Percentiles rank a stretch among this genome's conserved stretches.
Conservation (phyloP, 306 rosid genomes). For the Rubus idaeus region DNA sequence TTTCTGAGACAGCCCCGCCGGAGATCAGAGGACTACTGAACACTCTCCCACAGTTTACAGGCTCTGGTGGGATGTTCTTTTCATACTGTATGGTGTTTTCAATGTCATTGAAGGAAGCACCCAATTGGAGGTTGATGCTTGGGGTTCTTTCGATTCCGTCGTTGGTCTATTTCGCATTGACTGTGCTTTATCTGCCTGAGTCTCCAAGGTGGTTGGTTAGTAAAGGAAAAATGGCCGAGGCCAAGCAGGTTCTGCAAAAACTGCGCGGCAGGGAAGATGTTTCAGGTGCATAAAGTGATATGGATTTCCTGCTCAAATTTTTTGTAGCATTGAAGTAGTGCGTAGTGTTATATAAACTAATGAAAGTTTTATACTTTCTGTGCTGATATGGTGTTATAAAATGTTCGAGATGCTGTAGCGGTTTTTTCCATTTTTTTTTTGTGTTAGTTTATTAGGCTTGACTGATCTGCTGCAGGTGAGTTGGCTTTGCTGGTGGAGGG, state of each 20-base stretch:
- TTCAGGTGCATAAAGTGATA: slow-evolving; percentile 22
- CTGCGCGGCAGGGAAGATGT: slow-evolving; percentile 43
- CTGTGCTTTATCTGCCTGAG: slow-evolving; percentile 38
- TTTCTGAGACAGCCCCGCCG: slow-evolving; percentile 43
- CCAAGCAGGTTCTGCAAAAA: slow-evolving; percentile 38
- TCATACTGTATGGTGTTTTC: slow-evolving; percentile 47
- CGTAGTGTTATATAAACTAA: no score
- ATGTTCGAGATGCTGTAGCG: not conserved
- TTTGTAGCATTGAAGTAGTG: not conserved
- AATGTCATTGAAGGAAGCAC: slow-evolving; percentile 37
- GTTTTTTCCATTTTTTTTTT: not conserved
- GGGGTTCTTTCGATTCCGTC: slow-evolving; percentile 44
- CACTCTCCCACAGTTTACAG: slow-evolving; percentile 45
- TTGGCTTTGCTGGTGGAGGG: slow-evolving; percentile 43
- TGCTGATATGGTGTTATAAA: not conserved
- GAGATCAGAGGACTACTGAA: slow-evolving; percentile 40
- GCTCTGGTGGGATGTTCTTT: slow-evolving; percentile 41
- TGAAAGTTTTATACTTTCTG: not conserved
- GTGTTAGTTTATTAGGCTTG: not conserved
- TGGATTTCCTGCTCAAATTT: not conserved
- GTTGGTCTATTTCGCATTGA: slow-evolving; percentile 28
- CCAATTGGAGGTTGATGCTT: slow-evolving; percentile 47
- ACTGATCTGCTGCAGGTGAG: slow-evolving; percentile 33
- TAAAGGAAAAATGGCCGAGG: slow-evolving; percentile 39
- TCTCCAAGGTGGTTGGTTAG: slow-evolving; percentile 50